Conservation (phyloP, 108 stramenopile genomes). For the Pseudonitzschia multiseries region DNA sequence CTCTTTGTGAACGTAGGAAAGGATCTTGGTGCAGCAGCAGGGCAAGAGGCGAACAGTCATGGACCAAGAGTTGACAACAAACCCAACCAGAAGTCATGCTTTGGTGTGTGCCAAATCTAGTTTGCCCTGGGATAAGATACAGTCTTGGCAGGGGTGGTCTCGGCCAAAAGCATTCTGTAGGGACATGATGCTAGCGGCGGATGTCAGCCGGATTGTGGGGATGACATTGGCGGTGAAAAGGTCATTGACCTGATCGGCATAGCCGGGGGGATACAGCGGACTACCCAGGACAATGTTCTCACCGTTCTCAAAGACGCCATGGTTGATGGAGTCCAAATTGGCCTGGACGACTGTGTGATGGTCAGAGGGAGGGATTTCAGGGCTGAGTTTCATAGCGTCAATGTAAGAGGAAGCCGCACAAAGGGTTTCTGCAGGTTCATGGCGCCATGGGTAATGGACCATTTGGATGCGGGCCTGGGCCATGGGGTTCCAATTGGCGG, state of each 20-base stretch:
- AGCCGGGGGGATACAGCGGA: too few species aligned
- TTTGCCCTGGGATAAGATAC: slow-evolving; percentile 3
- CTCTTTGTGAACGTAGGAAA: too few species aligned
- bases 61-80: too few species aligned
- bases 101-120: background rate
- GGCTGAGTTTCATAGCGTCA: background rate
- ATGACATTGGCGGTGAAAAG: too few species aligned
- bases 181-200: slow-evolving; percentile 15
- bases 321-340: too few species aligned
- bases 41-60: too few species aligned
- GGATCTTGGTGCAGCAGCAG: too few species aligned
- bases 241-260: too few species aligned
- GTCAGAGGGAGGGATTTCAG: too few species aligned
- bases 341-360: too few species aligned
- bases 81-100: background rate
- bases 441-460: slow-evolving; percentile 6
- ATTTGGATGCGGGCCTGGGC: background rate
- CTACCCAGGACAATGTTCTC: background rate
- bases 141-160: background rate
- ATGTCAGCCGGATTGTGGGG: background rate
- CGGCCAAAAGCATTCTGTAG: too few species aligned
- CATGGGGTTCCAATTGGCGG: too few species aligned
- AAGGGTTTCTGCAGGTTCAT: background rate
- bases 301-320: background rate
- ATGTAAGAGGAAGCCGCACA: background rate